Percentiles rank a stretch among this genome's conserved stretches.
These are phyloP conservation scores for Platanthera guangdongensis DNA, from an alignment of 106 monocot species.

Conservation along the genomic window DNA sequence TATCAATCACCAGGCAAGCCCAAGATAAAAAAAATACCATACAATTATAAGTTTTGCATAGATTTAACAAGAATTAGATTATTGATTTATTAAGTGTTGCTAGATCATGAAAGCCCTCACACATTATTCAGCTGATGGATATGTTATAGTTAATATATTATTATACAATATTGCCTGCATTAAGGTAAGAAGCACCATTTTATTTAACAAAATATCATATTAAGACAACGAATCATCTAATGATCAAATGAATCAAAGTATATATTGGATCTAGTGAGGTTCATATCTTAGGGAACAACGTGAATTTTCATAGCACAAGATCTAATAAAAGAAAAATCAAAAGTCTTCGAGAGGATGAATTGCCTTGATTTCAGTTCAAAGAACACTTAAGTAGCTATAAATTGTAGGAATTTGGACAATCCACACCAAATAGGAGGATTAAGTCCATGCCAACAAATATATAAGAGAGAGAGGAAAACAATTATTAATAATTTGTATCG, in stretches of 20 bases:
- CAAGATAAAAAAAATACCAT: not conserved
- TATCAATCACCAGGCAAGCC: not conserved
- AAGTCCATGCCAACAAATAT: not conserved
- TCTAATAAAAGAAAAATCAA: not conserved
- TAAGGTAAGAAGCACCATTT: not conserved
- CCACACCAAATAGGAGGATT: not conserved
- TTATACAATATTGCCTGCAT: not conserved
- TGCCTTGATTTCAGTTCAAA: not conserved
- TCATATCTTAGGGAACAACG: not conserved
- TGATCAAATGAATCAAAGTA: not conserved
- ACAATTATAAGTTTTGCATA: not conserved
- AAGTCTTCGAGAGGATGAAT: not conserved
- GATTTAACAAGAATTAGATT: not conserved
- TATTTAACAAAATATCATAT: not conserved
- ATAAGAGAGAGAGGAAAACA: too few relatives aligned
- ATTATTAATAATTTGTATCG: too few relatives aligned
- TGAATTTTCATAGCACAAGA: not conserved
- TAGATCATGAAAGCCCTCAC: not conserved
- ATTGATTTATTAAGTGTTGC: conserved; percentile 1
- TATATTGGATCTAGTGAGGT: not conserved
- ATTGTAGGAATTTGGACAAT: not conserved
- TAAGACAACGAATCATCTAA: not conserved
- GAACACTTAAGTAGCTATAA: not conserved
- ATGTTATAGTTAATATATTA: not conserved
- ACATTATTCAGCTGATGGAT: not conserved